These are phyloP conservation scores for Lactarius pseudohatsudake DNA, from an alignment of 768 basidiomycete species.

Conservation along the genomic window DNA sequence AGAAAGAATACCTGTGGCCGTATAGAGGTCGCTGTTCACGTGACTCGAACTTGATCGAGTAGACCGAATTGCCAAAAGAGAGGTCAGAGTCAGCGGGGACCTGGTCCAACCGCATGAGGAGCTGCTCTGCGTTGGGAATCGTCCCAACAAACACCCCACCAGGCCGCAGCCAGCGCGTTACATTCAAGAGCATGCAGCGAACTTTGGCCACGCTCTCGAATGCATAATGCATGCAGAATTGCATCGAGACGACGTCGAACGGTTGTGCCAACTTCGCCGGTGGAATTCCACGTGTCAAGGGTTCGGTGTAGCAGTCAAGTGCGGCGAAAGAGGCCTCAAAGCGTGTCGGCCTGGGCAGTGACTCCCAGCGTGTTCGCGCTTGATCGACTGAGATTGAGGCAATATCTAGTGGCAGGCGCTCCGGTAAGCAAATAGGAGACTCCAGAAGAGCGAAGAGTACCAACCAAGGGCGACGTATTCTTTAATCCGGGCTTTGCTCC, in stretches of 20 bases:
- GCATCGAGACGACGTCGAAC: conserved; percentile 97
- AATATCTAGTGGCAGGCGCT: conserved; percentile 58
- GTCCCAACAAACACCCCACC: conserved; percentile 98
- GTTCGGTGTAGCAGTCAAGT: conserved; percentile 82
- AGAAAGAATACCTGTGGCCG: conserved; percentile 95
- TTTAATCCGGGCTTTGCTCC: conserved; percentile 80
- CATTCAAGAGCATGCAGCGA: conserved; percentile 91
- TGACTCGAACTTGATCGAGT: conserved; percentile 83
- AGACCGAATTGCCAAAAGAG: conserved; percentile 88
- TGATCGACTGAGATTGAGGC: conserved; percentile 87
- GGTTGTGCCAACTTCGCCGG: conserved; percentile 58
- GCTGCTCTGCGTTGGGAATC: conserved; percentile 81
- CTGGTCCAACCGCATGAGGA: conserved; percentile 71
- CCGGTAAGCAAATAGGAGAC: conserved; percentile 13
- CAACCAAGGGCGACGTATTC: conserved; percentile 82
- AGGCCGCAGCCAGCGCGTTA: conserved; percentile 68
- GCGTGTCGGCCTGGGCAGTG: conserved; percentile 45
- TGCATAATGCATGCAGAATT: conserved; percentile 99
- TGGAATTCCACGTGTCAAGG: conserved; percentile 68
- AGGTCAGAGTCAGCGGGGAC: conserved; percentile 70
- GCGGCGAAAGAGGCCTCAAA: conserved; percentile 83
- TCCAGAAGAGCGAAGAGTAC: conserved; percentile 31
- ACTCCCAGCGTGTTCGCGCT: conserved; percentile 71
- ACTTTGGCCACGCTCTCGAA: conserved; percentile 90
- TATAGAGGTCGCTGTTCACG: conserved; percentile 61